Conservation (phyloP, 495 filamentous ascomycete species). For the Podospora sp. region DNA sequence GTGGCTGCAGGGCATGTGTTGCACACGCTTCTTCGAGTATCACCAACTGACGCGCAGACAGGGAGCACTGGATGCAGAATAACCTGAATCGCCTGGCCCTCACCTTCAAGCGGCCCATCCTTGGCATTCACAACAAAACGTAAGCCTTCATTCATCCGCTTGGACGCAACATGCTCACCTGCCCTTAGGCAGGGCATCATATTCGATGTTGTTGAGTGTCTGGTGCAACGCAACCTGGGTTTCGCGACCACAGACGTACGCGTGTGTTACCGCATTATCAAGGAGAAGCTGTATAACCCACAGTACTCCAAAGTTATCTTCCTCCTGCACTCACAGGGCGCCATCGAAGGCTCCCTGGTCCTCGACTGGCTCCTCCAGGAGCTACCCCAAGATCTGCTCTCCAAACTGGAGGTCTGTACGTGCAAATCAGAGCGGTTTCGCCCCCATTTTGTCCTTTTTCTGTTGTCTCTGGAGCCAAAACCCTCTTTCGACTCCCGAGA, state of each 20-base stretch:
- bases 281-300: slow-evolving; percentile 58
- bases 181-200: slow-evolving; percentile 56
- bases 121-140: slow-evolving; percentile 84
- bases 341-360: slow-evolving; percentile 72
- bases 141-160: slow-evolving; percentile 28
- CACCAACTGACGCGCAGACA: slow-evolving; percentile 18
- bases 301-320: slow-evolving; percentile 72
- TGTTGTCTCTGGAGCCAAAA: too few relatives aligned
- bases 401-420: slow-evolving; percentile 78
- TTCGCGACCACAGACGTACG: slow-evolving; percentile 74
- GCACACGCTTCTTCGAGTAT: not conserved
- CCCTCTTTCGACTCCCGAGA: too few relatives aligned
- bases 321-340: slow-evolving; percentile 81
- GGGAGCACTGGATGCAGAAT: slow-evolving; percentile 61
- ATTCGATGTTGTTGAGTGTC: slow-evolving; percentile 75
- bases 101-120: slow-evolving; percentile 73
- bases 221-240: slow-evolving; percentile 74
- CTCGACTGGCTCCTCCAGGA: slow-evolving; percentile 81
- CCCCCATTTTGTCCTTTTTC: too few relatives aligned
- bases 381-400: slow-evolving; percentile 65
- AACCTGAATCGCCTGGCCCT: slow-evolving; percentile 72
- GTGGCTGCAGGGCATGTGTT: slow-evolving; percentile 59
- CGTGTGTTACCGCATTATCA: slow-evolving; percentile 57
- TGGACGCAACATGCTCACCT: not conserved
- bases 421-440: too few relatives aligned